Conservation (phyloP, 768 basidiomycete species). For the Solioccasus polychromus region DNA sequence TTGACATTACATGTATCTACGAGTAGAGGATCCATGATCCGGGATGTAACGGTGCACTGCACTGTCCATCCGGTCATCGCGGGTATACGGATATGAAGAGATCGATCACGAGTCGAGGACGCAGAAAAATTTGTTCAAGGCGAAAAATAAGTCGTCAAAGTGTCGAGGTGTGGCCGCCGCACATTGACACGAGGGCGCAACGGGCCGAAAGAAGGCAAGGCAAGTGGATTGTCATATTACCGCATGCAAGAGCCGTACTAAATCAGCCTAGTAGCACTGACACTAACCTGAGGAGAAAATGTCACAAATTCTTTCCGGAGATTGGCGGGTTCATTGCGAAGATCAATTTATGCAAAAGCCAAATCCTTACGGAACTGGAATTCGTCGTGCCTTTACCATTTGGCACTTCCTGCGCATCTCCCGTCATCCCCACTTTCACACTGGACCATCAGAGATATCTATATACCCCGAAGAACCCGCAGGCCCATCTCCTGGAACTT, state of each 20-base stretch:
- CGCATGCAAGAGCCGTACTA: constrained; percentile 18
- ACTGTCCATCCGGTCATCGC: constrained; percentile 27
- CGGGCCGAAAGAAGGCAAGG: constrained; percentile 13
- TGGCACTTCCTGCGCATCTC: constrained; percentile 9
- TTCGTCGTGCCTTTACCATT: constrained; percentile 22
- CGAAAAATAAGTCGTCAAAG: background rate
- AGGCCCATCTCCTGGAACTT: constrained; percentile 27
- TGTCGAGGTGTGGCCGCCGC: constrained; percentile 2
- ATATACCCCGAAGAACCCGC: constrained; percentile 20
- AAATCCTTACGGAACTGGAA: constrained; percentile 34
- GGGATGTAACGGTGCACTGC: constrained; percentile 24
- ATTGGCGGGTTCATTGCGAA: constrained; percentile 32
- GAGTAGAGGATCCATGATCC: constrained; percentile 26
- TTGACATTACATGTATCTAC: constrained; percentile 13
- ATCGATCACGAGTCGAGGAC: constrained; percentile 16
- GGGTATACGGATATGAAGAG: constrained; percentile 33
- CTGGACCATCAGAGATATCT: constrained; percentile 3
- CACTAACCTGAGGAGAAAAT: constrained; percentile 5
- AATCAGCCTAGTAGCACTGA: constrained; percentile 7
- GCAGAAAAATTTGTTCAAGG: constrained; percentile 22
- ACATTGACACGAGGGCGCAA: constrained; percentile 2
- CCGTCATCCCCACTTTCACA: constrained; percentile 5
- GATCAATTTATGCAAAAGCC: constrained; percentile 33
- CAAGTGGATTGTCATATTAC: constrained; percentile 8
- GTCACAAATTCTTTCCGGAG: constrained; percentile 25